phyloP scores from a whole-genome alignment of 208 protist species.

The Acanthamoeba polyphaga region DNA sequence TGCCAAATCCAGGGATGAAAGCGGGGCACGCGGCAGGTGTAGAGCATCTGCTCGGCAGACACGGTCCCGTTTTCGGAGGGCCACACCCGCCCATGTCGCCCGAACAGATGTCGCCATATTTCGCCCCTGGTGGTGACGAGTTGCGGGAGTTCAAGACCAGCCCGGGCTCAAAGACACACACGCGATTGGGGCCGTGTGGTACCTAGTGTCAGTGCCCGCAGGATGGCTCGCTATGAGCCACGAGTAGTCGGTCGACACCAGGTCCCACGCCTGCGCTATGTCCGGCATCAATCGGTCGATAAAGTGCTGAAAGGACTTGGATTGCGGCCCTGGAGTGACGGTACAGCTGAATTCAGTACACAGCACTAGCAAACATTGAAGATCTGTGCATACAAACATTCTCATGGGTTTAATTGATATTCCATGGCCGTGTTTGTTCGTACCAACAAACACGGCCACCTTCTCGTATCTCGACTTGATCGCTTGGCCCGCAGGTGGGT shows the following conservation, averaged over 20 bases:
- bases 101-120: not conserved
- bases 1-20: constrained; percentile 53
- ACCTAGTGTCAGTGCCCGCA: not conserved
- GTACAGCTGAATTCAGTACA: not conserved
- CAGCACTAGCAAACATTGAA: not conserved
- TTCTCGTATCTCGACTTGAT: not conserved
- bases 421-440: no score
- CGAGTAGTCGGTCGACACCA: not conserved
- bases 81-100: not conserved
- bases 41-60: not conserved
- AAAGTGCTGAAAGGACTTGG: constrained; percentile 5
- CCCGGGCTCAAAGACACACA: not conserved
- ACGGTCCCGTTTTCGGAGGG: not conserved
- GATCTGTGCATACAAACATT: no score
- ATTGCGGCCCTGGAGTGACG: not conserved
- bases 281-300: constrained; percentile 45
- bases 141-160: not conserved
- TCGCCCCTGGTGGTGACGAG: not conserved
- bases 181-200: not conserved
- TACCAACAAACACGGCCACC: not conserved
- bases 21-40: not conserved
- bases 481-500: not conserved
- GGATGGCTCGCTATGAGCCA: not conserved
- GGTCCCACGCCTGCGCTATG: constrained; percentile 31
- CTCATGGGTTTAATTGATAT: no score